Evolutionary conservation across 2,329 filamentous ascomycete species (phyloP), one percentile per base, ranked within the genome.

Genomic region (Magnaporthales sp.): DNA sequence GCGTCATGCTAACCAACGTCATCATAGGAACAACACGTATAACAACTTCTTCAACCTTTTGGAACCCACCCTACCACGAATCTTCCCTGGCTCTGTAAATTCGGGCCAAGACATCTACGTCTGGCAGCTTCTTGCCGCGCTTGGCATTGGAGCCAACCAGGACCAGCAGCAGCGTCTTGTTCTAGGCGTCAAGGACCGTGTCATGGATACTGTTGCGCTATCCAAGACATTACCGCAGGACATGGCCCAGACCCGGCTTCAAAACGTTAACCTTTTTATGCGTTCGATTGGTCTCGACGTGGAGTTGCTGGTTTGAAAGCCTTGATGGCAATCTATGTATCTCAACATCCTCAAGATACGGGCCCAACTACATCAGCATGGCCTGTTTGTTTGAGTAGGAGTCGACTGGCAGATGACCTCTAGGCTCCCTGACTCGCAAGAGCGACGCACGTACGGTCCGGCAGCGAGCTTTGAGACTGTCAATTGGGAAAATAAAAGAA

Each of bases 231-330:
- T 99, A 38, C 94, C 95, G 22, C 84, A 89, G 19, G 91, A 95
- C 67, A 92, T 98, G 88, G 89, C 91, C 13, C 88, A 88, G 68
- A 89, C 92, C 75, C 89, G 94, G 68, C 82, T 97, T 67, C 89
- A 90, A 67, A 97, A 97, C 74, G 95, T 99, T 71, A 99, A 99
- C 76, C 81, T 99, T 67, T 99, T 99, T 78, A 97, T 99, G 93
- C 90, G 93, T 74, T 95, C 94, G 67, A 97, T 99, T 78, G 95
- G 95, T n/a, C 84, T 99, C 75, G 95, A 99, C 80, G 95, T 99
- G 64, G 95, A 97, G 72, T 79, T 89, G 65, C 77, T 88, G 68
- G 77, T 79, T 67, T 80, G 71, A 71, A 65, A 19, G 3, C 27
- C 30, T 61, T 32, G 54, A 30, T 62, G 71, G 67, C 26, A 27